Base-by-base conservation (phyloP, 352 stramenopile species). In the Phytophthora rubi region DNA sequence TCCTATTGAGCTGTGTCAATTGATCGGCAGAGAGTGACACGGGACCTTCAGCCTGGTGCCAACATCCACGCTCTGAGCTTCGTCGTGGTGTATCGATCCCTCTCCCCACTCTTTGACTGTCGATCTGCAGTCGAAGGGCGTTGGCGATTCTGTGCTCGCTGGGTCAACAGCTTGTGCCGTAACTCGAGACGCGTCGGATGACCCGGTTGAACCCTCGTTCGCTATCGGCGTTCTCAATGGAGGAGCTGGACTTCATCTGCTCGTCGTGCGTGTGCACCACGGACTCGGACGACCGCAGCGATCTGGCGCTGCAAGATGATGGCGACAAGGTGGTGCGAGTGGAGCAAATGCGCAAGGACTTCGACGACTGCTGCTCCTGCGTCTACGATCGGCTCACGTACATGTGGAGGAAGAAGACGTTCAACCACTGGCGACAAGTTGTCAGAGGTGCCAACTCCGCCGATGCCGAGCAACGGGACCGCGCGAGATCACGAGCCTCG, bases 371-470 rank as follows among this genome's bases (percentile, higher is more conserved):
- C 77, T 93, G 83, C 60, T 75, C 82, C 16, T 93, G 85, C 49
- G 71, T 89, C 6, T 87, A 91, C 62, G 80, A 91, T 65, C 83
- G 85, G 7, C 68, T 91, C 52, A 89, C 79, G 37, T 90, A 91
- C 64, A 85, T 91, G 79, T 87, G 82, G 75, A 81, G 83, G 62
- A 93, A 93, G 75, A 90, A 91, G 70, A 89, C 77, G 2, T 93
- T 93, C 62, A 79, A 91, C 62, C 83, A 88, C 65, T 93, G 83
- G 85, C 76, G 81, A 16, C 78, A 90, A 58, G 68, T 71, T 2
- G 77, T 85, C 3, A 35, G 73, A 61, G 53, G 62, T 57, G 16
- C 45, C 37, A 55, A 59, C 28, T 2, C 21, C n/a, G 16, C 23
- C 32, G 58, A 68, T 26, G n/a, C 9, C 4, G 55, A 55, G 10